phyloP scores from a whole-genome alignment of 2,329 filamentous ascomycete genomes.

The Aureobasidium sp. region DNA sequence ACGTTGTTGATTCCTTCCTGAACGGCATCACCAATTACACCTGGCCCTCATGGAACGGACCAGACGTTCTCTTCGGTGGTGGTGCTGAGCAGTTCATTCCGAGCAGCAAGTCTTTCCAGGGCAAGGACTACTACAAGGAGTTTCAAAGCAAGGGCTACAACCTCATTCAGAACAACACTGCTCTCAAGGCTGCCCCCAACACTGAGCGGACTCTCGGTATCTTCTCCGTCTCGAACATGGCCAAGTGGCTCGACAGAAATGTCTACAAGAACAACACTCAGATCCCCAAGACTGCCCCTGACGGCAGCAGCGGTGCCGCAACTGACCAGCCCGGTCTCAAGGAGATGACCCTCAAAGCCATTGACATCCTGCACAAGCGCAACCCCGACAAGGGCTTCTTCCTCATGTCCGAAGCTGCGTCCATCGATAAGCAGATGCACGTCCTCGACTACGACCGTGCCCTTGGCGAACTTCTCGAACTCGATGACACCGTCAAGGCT shows the following conservation, averaged over 20 bases:
- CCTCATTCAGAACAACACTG: constrained; percentile 67
- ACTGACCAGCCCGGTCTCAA: constrained; percentile 75
- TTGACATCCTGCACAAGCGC: constrained; percentile 64
- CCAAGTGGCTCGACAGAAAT: constrained; percentile 82
- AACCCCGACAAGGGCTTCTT: constrained; percentile 63
- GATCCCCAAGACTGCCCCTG: constrained; percentile 60
- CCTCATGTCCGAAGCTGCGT: constrained; percentile 80
- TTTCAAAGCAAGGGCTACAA: constrained; percentile 68
- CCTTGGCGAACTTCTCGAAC: constrained; percentile 74
- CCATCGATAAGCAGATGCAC: constrained; percentile 89
- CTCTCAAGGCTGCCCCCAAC: constrained; percentile 52
- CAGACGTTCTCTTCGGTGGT: constrained; percentile 75
- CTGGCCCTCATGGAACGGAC: constrained; percentile 67
- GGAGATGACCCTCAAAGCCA: constrained; percentile 83
- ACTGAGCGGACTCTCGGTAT: constrained; percentile 64
- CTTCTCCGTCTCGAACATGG: constrained; percentile 67
- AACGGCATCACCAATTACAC: constrained; percentile 73
- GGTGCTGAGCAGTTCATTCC: constrained; percentile 73
- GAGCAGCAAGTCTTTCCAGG: constrained; percentile 54
- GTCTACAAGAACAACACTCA: constrained; percentile 66
- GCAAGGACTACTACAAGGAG: constrained; percentile 64
- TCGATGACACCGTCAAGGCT: constrained; percentile 74
- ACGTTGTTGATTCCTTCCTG: constrained; percentile 68
- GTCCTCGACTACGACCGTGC: constrained; percentile 76
- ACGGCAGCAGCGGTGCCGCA: constrained; percentile 57